Base-by-base conservation (phyloP, 2,329 filamentous ascomycete species). In the Fusarium sp. region DNA sequence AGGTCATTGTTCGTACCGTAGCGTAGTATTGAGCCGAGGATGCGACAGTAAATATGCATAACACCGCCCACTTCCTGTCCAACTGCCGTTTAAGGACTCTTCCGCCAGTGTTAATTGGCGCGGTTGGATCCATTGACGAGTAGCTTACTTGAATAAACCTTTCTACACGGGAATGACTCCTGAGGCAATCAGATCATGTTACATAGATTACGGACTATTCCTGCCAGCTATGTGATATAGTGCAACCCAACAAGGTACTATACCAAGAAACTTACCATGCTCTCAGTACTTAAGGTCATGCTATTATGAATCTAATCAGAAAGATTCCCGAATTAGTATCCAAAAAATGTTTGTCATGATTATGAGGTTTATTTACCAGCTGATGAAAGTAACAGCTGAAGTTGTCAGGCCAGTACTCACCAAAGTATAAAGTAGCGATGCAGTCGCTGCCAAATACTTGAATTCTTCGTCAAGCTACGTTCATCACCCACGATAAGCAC, bases 371-470 rank as follows among this genome's bases (percentile, higher is more conserved):
- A 11, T 44, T 32, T 33, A 23, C n/a, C 2, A 7, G 10, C 33
- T 15, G 14, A 35, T 35, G 33, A 17, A 8, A 15, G 14, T 6
- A 7, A 26, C 5, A 14, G 15, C 4, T 6, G 9, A 20, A 5
- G 1, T 5, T 42, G 18, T 11, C 30, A 15, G 35, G 12, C 12
- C 4, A 11, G 0, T 1, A 9, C 30, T 12, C 2, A 30, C 0
- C 1, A 4, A 1, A 17, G 1, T 38, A 30, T 57, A 30, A 30
- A 30, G 10, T 4, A 30, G 30, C 30, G 23, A 23, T 23, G 5
- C 23, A 23, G 23, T 23, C 23, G 23, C 23, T 23, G 23, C 23
- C 23, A 23, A 23, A 23, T 23, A 23, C 4, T 23, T 23, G 23
- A 23, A 23, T 23, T 23, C 23, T 23, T 23, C 23, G 23, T 23